Conservation (phyloP, 306 rosid species). For the Acmispon strigosus region DNA sequence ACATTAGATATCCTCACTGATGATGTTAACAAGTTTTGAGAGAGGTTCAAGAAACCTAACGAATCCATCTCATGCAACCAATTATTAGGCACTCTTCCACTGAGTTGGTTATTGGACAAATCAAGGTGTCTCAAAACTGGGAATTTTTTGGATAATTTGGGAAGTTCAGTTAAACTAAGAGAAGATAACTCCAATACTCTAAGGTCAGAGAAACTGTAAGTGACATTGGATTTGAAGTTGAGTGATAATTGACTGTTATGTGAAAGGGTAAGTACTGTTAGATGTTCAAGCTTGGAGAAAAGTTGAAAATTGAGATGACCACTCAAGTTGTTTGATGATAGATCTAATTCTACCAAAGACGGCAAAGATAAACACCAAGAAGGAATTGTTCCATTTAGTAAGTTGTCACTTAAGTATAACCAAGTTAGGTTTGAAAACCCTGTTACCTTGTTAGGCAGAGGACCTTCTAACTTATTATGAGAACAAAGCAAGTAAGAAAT, state of each 20-base stretch:
- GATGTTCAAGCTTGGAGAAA: background rate
- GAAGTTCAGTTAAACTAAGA: background rate
- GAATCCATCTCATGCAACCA: background rate
- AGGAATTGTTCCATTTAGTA: background rate
- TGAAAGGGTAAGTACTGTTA: background rate
- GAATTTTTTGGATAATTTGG: background rate
- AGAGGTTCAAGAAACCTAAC: background rate
- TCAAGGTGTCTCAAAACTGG: background rate
- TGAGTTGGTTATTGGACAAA: background rate
- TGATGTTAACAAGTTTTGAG: slow-evolving; percentile 15
- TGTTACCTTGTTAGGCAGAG: background rate
- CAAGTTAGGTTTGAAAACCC: background rate
- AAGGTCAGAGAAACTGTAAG: background rate
- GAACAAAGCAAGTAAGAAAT: background rate
- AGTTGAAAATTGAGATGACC: background rate
- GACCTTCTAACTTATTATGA: background rate
- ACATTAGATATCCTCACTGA: background rate
- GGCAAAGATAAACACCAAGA: background rate
- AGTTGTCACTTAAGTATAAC: background rate
- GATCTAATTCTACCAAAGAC: background rate
- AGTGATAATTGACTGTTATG: background rate
- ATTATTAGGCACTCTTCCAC: background rate
- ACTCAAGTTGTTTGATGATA: background rate
- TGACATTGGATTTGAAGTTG: background rate
- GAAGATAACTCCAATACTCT: background rate